phyloP scores from a whole-genome alignment of 1,284 basidiomycete species.

The Chalciporus sp. region DNA sequence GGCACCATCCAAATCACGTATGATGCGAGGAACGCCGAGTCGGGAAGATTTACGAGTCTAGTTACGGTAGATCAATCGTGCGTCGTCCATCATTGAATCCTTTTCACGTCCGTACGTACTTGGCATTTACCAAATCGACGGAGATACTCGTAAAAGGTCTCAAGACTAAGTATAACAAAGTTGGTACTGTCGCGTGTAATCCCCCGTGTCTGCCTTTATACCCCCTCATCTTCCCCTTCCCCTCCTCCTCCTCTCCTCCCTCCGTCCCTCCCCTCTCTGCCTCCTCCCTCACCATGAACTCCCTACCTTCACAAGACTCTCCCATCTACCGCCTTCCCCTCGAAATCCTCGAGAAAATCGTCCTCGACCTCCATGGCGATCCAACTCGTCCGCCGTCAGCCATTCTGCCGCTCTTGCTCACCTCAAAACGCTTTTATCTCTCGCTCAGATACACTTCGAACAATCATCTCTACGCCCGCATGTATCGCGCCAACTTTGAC shows the following conservation, averaged over 20 bases:
- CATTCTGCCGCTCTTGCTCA: slow-evolving; percentile 51
- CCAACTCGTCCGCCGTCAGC: slow-evolving; percentile 44
- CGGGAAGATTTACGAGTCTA: neutral
- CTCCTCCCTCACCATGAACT: slow-evolving; percentile 10
- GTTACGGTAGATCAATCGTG: slow-evolving; percentile 1
- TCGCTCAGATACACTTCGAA: slow-evolving; percentile 41
- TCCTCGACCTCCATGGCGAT: slow-evolving; percentile 45
- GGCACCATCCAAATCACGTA: neutral
- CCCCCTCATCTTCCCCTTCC: neutral
- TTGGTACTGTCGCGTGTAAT: slow-evolving; percentile 2
- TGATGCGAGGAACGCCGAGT: slow-evolving; percentile 2
- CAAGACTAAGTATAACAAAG: slow-evolving; percentile 5
- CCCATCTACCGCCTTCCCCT: slow-evolving; percentile 47
- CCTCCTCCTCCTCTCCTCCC: neutral
- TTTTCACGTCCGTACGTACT: neutral
- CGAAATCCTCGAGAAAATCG: slow-evolving; percentile 63
- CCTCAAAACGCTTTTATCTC: slow-evolving; percentile 46
- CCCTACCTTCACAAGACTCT: slow-evolving; percentile 3
- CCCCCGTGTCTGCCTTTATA: neutral
- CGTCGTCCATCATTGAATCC: slow-evolving; percentile 1
- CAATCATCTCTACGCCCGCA: slow-evolving; percentile 54
- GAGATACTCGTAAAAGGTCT: slow-evolving; percentile 7
- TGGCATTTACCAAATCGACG: slow-evolving; percentile 8
- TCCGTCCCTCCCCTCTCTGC: slow-evolving; percentile 2
- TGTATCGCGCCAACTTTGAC: slow-evolving; percentile 70